Percentiles rank a stretch among this genome's conserved stretches.
These are phyloP conservation scores for Moesziomyces parantarcticus DNA, from an alignment of 1,284 basidiomycete genomes.

Conservation along the genomic window DNA sequence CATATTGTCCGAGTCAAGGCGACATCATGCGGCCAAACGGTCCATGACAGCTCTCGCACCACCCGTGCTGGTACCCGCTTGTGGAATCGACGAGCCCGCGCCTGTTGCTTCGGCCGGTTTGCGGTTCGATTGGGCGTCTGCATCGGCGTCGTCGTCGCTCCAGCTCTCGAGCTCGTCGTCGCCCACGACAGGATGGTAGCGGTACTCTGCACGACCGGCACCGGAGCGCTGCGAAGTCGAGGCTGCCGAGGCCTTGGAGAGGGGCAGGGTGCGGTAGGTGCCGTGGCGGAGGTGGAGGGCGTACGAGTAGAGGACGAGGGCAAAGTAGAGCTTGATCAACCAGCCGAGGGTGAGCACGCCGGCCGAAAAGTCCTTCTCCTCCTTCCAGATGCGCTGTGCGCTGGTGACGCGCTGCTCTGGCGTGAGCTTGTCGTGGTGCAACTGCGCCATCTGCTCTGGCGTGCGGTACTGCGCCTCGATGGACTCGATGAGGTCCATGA, in stretches of 20 bases:
- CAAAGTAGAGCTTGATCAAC: conserved; percentile 94
- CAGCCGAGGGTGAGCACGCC: conserved; percentile 83
- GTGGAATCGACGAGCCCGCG: not conserved
- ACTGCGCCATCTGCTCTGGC: conserved; percentile 54
- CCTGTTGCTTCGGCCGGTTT: not conserved
- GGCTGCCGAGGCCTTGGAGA: conserved; percentile 72
- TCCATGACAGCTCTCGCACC: conserved; percentile 36
- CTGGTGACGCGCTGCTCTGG: conserved; percentile 65
- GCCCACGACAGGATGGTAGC: conserved; percentile 49
- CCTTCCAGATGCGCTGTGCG: conserved; percentile 77
- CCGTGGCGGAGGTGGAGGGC: conserved; percentile 90
- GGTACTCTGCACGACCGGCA: conserved; percentile 36
- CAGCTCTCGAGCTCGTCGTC: conserved; percentile 55
- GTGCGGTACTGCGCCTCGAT: conserved; percentile 63
- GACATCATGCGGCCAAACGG: conserved; percentile 22
- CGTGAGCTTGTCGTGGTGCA: conserved; percentile 65
- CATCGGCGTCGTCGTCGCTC: conserved; percentile 56
- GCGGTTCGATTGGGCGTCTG: conserved; percentile 5
- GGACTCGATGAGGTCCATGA: conserved; percentile 66
- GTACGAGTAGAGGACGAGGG: conserved; percentile 89
- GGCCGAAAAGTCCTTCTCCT: conserved; percentile 85
- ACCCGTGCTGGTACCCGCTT: not conserved
- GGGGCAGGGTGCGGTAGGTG: conserved; percentile 85
- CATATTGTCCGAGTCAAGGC: not conserved
- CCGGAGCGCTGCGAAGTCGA: conserved; percentile 64